These are phyloP conservation scores for Suhomyces panamericanus DNA, from an alignment of 1,139 yeast species.

Conservation along the genomic window DNA sequence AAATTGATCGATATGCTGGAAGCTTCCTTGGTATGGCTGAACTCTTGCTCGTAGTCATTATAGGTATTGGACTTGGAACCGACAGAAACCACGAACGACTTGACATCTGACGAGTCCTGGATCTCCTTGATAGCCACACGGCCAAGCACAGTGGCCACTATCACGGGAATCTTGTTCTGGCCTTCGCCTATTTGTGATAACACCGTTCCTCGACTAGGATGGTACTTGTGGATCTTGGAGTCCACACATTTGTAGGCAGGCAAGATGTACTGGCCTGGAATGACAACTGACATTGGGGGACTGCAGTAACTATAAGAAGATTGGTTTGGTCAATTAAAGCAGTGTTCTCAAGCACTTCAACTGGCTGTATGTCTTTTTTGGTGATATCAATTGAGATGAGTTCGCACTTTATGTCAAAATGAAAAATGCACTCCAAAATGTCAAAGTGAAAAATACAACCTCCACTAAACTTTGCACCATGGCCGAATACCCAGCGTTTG, in stretches of 20 bases:
- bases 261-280: slow-evolving; percentile 73
- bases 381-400: background rate
- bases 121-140: slow-evolving; percentile 39
- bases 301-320: too few relatives aligned
- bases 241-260: slow-evolving; percentile 36
- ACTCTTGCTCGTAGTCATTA: slow-evolving; percentile 31
- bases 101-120: slow-evolving; percentile 18
- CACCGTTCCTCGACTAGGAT: slow-evolving; percentile 43
- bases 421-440: too few relatives aligned
- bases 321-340: too few relatives aligned
- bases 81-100: slow-evolving; percentile 33
- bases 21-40: slow-evolving; percentile 18
- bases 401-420: background rate
- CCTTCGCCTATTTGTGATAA: slow-evolving; percentile 31
- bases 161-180: slow-evolving; percentile 38
- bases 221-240: slow-evolving; percentile 24
- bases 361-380: too few relatives aligned
- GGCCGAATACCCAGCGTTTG: slow-evolving; percentile 40
- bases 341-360: too few relatives aligned
- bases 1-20: slow-evolving; percentile 47
- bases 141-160: slow-evolving; percentile 74
- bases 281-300: slow-evolving; percentile 36
- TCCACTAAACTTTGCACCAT: slow-evolving; percentile 1
- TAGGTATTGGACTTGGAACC: slow-evolving; percentile 34
- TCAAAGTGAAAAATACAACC: too few relatives aligned